Base-by-base conservation (phyloP, 169 alveolate species). In the Eimeria brunetti region DNA sequence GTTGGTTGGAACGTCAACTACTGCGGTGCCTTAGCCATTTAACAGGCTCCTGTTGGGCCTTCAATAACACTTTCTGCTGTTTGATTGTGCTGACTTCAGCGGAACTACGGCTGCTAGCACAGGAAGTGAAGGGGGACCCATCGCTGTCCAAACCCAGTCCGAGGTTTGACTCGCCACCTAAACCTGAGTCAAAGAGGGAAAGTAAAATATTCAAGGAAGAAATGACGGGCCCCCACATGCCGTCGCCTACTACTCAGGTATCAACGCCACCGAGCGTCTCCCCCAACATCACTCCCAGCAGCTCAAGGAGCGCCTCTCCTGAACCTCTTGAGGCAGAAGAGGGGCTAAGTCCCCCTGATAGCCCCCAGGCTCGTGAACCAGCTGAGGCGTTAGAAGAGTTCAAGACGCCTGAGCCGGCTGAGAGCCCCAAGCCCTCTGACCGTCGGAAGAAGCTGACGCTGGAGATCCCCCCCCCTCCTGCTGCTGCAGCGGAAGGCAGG, bases 91-190 rank as follows among this genome's bases (percentile, higher is more conserved):
- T 83, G 73, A 20, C 1, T 49, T 83, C 90, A 83, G 90, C 73
- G 90, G 90, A 83, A 12, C 53, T 83, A 24, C 73, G 73, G 14
- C 53, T 30, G 56, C 73, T 83, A 41, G 64, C 90, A 20, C 75
- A 36, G 60, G 90, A 51, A 18, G 73, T 60, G 51, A 83, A 36
- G 73, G 46, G 53, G 36, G 90, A 49, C 49, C 90, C 90, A 51
- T 51, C 89, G 18, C 9, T 83, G 69, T 9, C 11, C 58, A 44
- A 22, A 6, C 88, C 36, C 30, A 60, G 51, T 2, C 20, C 20
- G 36, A 5, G 18, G 12, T 38, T 22, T 7, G 33, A 9, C 36
- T n/a, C 53, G 22, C 69, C 56, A 14, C 22, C 20, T 36, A 56
- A 60, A 2, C 20, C 75, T 51, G 73, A 6, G 14, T 58, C 1